A percentile compares a stretch with the other conserved stretches of the same genome.
phyloP scores from a whole-genome alignment of 2,329 filamentous ascomycete genomes.

The Xylariaceae sp. region DNA sequence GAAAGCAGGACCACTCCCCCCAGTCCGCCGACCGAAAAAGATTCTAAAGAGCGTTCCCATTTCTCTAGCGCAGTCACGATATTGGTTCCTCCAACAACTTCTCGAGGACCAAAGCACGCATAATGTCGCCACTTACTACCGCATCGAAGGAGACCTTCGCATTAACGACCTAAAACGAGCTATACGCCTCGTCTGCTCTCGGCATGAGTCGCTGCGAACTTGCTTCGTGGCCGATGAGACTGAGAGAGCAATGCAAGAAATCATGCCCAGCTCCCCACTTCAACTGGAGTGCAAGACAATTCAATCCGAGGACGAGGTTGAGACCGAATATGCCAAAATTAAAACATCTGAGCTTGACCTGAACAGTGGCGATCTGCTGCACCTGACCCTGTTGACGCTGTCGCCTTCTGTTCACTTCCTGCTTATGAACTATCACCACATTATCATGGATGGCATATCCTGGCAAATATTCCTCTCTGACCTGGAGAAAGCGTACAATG shows the following conservation, averaged over 20 bases:
- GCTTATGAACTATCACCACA: constrained; percentile 47
- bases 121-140: constrained; percentile 36
- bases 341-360: constrained; percentile 37
- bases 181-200: constrained; percentile 26
- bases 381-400: constrained; percentile 35
- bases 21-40: not conserved
- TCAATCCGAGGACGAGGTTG: constrained; percentile 21
- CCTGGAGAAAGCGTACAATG: constrained; percentile 42
- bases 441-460: constrained; percentile 48
- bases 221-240: constrained; percentile 26
- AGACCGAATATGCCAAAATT: constrained; percentile 32
- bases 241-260: constrained; percentile 25
- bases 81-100: constrained; percentile 37
- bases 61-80: constrained; percentile 38
- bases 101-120: constrained; percentile 38
- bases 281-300: constrained; percentile 26
- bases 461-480: constrained; percentile 43
- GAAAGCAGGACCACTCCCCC: not conserved
- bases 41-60: constrained; percentile 25
- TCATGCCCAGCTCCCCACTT: constrained; percentile 25
- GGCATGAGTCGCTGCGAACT: constrained; percentile 37
- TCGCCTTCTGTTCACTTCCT: constrained; percentile 36
- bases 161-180: constrained; percentile 33
- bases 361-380: constrained; percentile 33
- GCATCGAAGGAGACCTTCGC: constrained; percentile 33